Percentiles rank a stretch among this genome's conserved stretches.
phyloP scores from a whole-genome alignment of 2,329 filamentous ascomycete genomes.

The Colletotrichum theobromicola region DNA sequence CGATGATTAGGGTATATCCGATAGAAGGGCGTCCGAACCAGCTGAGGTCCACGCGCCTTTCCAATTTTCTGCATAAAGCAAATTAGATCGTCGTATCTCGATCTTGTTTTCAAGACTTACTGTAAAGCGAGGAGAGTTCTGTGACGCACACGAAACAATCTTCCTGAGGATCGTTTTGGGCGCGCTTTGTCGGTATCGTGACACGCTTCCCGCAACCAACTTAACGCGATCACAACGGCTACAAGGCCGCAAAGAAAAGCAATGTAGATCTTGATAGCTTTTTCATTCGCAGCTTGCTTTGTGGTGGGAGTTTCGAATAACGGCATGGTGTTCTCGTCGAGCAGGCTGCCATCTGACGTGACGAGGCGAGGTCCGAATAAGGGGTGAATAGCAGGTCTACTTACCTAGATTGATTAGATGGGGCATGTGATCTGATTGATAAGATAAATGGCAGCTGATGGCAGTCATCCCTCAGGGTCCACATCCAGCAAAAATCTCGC shows the following conservation, averaged over 20 bases:
- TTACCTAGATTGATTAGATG: not conserved
- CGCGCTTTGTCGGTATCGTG: not conserved
- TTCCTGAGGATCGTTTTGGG: not conserved
- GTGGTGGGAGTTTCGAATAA: not conserved
- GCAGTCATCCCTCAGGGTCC: not conserved
- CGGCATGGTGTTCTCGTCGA: not conserved
- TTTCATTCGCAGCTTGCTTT: constrained; percentile 5
- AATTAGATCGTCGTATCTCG: not conserved
- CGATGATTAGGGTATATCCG: not conserved
- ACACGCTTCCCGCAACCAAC: not conserved
- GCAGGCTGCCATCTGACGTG: not conserved
- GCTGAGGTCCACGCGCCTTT: not conserved
- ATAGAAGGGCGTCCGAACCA: not conserved
- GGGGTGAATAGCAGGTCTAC: not conserved
- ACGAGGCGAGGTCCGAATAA: not conserved
- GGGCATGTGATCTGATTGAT: not conserved
- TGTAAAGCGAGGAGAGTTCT: not conserved
- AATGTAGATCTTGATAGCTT: not conserved
- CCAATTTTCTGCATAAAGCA: not conserved
- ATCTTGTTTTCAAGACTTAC: not conserved
- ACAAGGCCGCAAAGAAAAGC: not conserved
- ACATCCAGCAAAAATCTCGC: not conserved
- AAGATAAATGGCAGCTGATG: not conserved
- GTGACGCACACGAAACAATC: no score
- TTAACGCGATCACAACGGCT: not conserved